Conservation (phyloP, 2,329 filamentous ascomycete genomes). For the Alternaria triticimaculans region DNA sequence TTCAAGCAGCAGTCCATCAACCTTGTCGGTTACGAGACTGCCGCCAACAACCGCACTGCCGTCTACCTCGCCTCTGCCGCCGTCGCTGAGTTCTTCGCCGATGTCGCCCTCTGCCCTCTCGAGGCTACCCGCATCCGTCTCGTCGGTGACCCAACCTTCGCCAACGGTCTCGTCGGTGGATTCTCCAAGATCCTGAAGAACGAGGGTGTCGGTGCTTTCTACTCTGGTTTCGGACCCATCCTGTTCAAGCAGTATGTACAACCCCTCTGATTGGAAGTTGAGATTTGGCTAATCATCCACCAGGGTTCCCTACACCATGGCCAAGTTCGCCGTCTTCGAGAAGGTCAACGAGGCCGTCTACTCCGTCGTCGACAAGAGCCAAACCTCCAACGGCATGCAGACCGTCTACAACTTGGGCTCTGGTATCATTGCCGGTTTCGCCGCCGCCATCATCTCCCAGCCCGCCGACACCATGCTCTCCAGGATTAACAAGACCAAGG, state of each 20-base stretch:
- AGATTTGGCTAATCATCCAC: constrained; percentile 23
- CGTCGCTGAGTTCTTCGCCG: constrained; percentile 70
- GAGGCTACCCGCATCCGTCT: constrained; percentile 94
- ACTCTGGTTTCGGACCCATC: constrained; percentile 79
- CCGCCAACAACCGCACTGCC: constrained; percentile 78
- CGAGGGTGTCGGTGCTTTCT: constrained; percentile 86
- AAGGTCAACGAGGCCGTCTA: constrained; percentile 81
- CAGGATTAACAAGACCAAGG: constrained; percentile 97
- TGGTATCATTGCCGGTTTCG: constrained; percentile 85
- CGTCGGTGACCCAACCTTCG: constrained; percentile 86
- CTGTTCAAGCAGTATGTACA: constrained; percentile 52
- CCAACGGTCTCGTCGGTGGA: constrained; percentile 77
- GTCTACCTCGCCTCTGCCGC: constrained; percentile 77
- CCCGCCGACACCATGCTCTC: constrained; percentile 92
- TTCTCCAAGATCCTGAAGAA: constrained; percentile 83
- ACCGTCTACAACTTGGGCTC: constrained; percentile 84
- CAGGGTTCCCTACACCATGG: constrained; percentile 90
- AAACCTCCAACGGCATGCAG: constrained; percentile 71
- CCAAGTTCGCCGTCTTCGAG: constrained; percentile 94
- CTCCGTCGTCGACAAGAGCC: constrained; percentile 72
- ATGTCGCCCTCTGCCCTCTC: constrained; percentile 86
- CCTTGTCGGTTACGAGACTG: constrained; percentile 70
- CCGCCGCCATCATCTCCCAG: constrained; percentile 85
- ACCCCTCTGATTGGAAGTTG: neutral
- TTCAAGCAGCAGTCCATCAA: constrained; percentile 94